These are phyloP conservation scores for Pythium chondricola DNA, from an alignment of 352 stramenopile genomes.

Conservation along the genomic window DNA sequence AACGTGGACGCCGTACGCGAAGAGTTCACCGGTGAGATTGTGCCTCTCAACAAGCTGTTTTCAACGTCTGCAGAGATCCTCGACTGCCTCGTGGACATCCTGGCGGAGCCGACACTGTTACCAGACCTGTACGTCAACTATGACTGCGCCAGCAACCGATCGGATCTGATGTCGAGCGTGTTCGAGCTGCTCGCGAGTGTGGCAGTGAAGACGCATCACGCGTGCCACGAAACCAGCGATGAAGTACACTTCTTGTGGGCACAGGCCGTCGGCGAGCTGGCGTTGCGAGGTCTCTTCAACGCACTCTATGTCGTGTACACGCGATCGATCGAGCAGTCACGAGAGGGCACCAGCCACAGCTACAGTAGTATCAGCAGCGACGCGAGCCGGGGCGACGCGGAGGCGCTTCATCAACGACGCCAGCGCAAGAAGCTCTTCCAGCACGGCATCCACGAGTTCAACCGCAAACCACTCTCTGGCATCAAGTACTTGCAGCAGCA, in stretches of 20 bases:
- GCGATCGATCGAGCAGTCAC: constrained; percentile 23
- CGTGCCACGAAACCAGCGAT: constrained; percentile 68
- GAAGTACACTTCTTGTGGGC: constrained; percentile 67
- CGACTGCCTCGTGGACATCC: constrained; percentile 95
- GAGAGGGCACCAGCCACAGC: not conserved
- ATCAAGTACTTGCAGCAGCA: constrained; percentile 83
- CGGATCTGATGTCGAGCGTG: constrained; percentile 85
- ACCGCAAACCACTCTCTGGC: constrained; percentile 88
- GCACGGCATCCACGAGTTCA: constrained; percentile 91
- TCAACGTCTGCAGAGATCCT: constrained; percentile 69
- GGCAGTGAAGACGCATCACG: constrained; percentile 49
- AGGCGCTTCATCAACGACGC: constrained; percentile 49
- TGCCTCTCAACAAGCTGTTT: constrained; percentile 47
- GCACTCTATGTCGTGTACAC: constrained; percentile 67
- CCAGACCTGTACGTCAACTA: constrained; percentile 99
- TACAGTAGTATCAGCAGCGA: constrained; percentile 13
- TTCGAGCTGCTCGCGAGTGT: constrained; percentile 92
- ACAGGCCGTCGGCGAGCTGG: constrained; percentile 55
- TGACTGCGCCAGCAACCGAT: constrained; percentile 97
- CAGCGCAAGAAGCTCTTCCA: constrained; percentile 82
- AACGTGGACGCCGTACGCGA: constrained; percentile 47
- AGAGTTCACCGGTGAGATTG: constrained; percentile 55
- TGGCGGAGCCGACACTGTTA: constrained; percentile 92
- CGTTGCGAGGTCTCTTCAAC: constrained; percentile 69
- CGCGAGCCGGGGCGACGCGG: constrained; percentile 29